Evolutionary conservation across 176 grass and related monocot species (phyloP).

Genomic region (Cenchrus fungigraminus): DNA sequence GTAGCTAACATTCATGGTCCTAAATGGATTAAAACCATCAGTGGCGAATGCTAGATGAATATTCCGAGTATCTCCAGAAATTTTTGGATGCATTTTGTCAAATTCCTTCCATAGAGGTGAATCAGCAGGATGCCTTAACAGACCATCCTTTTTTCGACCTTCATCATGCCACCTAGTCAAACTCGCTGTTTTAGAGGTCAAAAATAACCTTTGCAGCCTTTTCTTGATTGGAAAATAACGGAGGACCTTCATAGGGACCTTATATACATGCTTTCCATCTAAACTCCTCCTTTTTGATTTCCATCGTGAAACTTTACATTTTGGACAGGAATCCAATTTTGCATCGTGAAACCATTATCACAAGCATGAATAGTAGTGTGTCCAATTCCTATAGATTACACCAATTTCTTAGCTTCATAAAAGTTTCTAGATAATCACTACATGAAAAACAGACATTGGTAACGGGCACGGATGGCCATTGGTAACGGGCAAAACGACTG

Average conservation of each 20-base stretch:
- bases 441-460: too few species aligned
- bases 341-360: background rate
- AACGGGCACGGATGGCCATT: too few species aligned
- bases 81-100: background rate
- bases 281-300: background rate
- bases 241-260: conserved; percentile 11
- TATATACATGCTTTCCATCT: background rate
- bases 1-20: too few species aligned
- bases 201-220: background rate
- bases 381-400: background rate
- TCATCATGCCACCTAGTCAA: background rate
- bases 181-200: background rate
- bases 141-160: background rate
- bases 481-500: too few species aligned
- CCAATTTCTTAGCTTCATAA: too few species aligned
- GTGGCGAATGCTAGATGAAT: too few species aligned
- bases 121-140: background rate
- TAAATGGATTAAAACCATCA: too few species aligned
- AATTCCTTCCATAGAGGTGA: conserved; percentile 9
- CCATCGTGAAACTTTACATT: background rate
- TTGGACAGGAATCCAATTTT: background rate
- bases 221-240: background rate
- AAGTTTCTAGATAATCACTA: too few species aligned
- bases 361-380: background rate
- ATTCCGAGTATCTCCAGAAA: background rate